Conservation (phyloP, 176 grass and related monocot genomes). For the Raddia distichophylla region DNA sequence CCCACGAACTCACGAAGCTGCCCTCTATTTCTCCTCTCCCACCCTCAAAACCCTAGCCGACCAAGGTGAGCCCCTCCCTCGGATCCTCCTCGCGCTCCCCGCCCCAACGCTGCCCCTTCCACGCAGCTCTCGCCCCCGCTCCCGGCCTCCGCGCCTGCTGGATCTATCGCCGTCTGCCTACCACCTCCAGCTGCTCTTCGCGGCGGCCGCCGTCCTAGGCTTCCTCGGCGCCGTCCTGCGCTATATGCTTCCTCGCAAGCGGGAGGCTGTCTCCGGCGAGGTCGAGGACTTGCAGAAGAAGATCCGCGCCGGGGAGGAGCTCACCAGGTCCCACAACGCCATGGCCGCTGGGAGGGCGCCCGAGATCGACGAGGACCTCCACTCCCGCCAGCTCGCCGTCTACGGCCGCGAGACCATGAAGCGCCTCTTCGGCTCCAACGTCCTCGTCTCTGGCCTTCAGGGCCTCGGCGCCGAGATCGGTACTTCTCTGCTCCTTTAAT, state of each 20-base stretch:
- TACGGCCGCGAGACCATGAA: constrained; percentile 91
- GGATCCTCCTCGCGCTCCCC: background rate
- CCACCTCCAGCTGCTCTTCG: constrained; percentile 40
- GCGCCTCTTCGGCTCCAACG: constrained; percentile 84
- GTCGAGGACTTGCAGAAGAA: constrained; percentile 64
- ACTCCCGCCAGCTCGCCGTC: constrained; percentile 85
- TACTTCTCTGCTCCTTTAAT: constrained; percentile 39
- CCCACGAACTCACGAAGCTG: too few relatives aligned
- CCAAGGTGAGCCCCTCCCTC: constrained; percentile 10
- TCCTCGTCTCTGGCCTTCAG: constrained; percentile 84
- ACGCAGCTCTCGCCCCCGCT: constrained; percentile 27
- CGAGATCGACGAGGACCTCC: constrained; percentile 93
- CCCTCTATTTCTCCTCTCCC: too few relatives aligned
- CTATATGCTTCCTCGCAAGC: constrained; percentile 78
- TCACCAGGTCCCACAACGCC: too few relatives aligned
- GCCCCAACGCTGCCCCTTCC: background rate
- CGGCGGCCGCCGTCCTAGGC: constrained; percentile 49
- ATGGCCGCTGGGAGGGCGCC: constrained; percentile 25
- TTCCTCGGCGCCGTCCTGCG: constrained; percentile 49
- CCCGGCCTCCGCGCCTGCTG: constrained; percentile 23
- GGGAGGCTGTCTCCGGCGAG: constrained; percentile 56
- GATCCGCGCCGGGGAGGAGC: constrained; percentile 34
- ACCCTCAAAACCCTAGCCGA: too few relatives aligned
- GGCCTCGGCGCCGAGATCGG: constrained; percentile 82
- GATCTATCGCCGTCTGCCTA: constrained; percentile 41